Evolutionary conservation across 768 basidiomycete genomes (phyloP), one percentile per base, ranked within the genome.

Genomic region (Boletellus ananiceps): DNA sequence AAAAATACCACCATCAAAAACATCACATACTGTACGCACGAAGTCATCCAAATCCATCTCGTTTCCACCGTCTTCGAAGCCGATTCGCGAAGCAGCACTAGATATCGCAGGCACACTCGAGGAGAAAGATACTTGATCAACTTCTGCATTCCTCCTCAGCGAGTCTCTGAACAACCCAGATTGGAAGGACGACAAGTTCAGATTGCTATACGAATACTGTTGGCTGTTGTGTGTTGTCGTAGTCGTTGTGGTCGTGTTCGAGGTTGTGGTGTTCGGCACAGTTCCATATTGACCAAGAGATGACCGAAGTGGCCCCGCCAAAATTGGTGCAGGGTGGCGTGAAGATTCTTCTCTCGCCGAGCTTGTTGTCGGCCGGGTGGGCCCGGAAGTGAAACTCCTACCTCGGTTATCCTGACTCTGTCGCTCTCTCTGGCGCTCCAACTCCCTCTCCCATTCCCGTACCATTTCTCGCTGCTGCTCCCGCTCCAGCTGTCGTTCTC

Each of bases 91-190:
- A 14, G 37, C 11, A 29, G 50, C 5, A n/a, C 29, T 59, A 40
- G 60, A 40, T 1, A 54, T 42, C 14, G 21, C 32, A 40, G 50
- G 40, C 27, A 38, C 53, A 4, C 21, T 59, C 19, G 51, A 41
- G 25, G 55, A 40, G 32, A 54, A 49, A 11, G 64, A 38, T 8
- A 38, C 8, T 21, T 64, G 62, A 19, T 61, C 55, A 2, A 57
- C 60, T 18, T 62, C 64, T 16, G 39, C 58, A 35, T 56, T 60
- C 44, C 62, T 65, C 54, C 59, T 60, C 15, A 67, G 29, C 23
- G 66, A 69, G 50, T 67, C 66, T 25, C 66, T 60, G 43, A 69
- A 67, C 18, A 69, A 32, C 2, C 66, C 66, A 21, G 66, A 63
- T 31, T 65, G 65, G 45, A 67, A 67, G 34, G 65, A 51, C 15